These are phyloP conservation scores for Rugonectria rugulosa DNA, from an alignment of 2,329 filamentous ascomycete genomes.

Conservation along the genomic window DNA sequence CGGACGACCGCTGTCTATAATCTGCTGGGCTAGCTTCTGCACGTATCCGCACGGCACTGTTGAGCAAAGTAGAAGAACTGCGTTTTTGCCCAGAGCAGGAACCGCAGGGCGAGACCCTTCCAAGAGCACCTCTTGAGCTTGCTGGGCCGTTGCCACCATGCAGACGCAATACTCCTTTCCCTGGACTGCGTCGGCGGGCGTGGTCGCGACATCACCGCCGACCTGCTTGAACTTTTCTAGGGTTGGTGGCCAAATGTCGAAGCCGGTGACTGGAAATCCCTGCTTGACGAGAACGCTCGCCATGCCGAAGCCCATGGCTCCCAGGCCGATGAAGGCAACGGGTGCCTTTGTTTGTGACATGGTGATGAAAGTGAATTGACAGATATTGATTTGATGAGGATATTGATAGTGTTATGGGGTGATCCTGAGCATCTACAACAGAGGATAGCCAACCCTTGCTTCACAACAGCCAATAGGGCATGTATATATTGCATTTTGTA, in stretches of 20 bases:
- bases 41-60: constrained; percentile 24
- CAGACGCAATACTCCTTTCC: constrained; percentile 20
- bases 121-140: constrained; percentile 22
- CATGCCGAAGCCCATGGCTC: constrained; percentile 32
- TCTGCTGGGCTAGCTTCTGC: constrained; percentile 6
- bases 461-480: neutral
- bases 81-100: constrained; percentile 11
- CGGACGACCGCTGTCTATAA: constrained; percentile 10
- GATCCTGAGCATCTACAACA: neutral
- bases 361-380: neutral
- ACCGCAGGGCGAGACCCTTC: constrained; percentile 16
- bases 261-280: constrained; percentile 24
- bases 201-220: constrained; percentile 12
- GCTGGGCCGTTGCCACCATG: constrained; percentile 28
- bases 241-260: constrained; percentile 21
- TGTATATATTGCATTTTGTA: constrained; percentile 17
- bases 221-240: constrained; percentile 11
- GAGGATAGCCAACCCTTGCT: neutral
- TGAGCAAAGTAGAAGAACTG: constrained; percentile 19
- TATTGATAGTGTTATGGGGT: neutral
- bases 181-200: constrained; percentile 11
- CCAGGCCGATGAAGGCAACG: constrained; percentile 27
- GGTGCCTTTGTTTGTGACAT: constrained; percentile 18
- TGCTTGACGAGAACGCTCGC: constrained; percentile 21
- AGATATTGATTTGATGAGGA: neutral